Base-by-base conservation (phyloP, 495 filamentous ascomycete species). In the Trichoderma gamsii region DNA sequence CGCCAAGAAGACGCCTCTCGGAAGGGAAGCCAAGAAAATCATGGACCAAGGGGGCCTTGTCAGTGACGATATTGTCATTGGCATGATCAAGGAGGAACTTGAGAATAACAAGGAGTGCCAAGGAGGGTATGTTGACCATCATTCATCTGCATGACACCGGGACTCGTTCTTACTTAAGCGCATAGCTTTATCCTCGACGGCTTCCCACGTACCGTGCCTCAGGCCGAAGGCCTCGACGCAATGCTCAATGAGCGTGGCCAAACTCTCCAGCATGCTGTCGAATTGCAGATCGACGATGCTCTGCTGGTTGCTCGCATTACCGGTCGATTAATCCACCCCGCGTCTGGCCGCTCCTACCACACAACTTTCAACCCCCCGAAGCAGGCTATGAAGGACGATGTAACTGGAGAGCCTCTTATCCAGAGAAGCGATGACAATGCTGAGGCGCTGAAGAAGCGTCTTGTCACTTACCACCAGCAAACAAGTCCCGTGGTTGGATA, bases 301-400 rank as follows among this genome's bases (percentile, higher is more conserved):
- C 88, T 99, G 46, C 87, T 99, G 59, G 95, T 99, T 44, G 87
- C 92, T 67, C 91, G 95, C 78, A 98, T 99, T 80, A 98, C 95
- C 41, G 96, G 96, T 71, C 95, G 96, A 71, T 82, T 99, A 67
- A 81, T 99, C 72, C 96, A 99, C 85, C 94, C 93, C 41, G 92
- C 93, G 38, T 96, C 92, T 70, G 95, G 95, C 68, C 92, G 95
- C 72, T 92, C 91, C 67, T 99, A 99, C 84, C 95, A 99, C 86
- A 91, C 89, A 79, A 89, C 91, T 75, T 99, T 99, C 88, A 97
- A 97, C 87, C 96, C 95, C n/a, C 95, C 95, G 71, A 96, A 96
- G 85, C 79, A 86, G 69, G 67, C 84, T 69, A 98, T 98, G 96
- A 96, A 86, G 77, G 95, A 99, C 81, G 95, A 99, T 75, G 76